Base-by-base conservation (phyloP, 2,329 filamentous ascomycete genomes). In the Colletotrichum eleusines region DNA sequence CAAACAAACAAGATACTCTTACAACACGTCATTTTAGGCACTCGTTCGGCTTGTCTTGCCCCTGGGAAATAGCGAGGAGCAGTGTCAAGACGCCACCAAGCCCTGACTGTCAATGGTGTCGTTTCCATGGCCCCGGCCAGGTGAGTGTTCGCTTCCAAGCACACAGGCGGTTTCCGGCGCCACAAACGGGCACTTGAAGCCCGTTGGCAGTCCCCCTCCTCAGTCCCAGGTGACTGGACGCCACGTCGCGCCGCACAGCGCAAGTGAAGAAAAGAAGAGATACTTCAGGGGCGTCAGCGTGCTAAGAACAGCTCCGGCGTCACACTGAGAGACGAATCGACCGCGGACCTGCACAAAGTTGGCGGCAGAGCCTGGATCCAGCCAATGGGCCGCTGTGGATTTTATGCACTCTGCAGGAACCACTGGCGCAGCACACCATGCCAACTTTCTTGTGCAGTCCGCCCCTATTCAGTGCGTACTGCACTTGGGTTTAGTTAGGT, bases 401-500 rank as follows among this genome's bases (percentile, higher is more conserved):
- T 8, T 53, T 46, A 62, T 71, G 63, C 68, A 58, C 42, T 40
- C 67, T 71, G 68, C 68, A 71, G 68, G 68, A 42, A 71, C 64
- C 54, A n/a, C n/a, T n/a, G n/a, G n/a, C n/a, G n/a, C n/a, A n/a
- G n/a, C n/a, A 59, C 59, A 68, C 69, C 69, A 71, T 53, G 33
- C 33, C 58, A 44, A 40, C 26, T 40, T 67, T 66, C 57, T 68
- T 68, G 44, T 68, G 68, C 64, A 68, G 33, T 54, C 53, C 51
- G 64, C 64, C 57, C 64, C 65, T 71, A 63, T 63, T 35, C 68
- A 68, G 18, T 55, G 69, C 59, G 44, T 68, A 42, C 23, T 14
- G 11, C 35, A 12, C 38, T 44, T 26, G 35, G 9, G 33, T 33
- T 7, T 9, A 1, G 33, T 5, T 33, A 33, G 6, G 9, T 33